phyloP scores from a whole-genome alignment of 257 asterid species.

The Mitragyna speciosa region DNA sequence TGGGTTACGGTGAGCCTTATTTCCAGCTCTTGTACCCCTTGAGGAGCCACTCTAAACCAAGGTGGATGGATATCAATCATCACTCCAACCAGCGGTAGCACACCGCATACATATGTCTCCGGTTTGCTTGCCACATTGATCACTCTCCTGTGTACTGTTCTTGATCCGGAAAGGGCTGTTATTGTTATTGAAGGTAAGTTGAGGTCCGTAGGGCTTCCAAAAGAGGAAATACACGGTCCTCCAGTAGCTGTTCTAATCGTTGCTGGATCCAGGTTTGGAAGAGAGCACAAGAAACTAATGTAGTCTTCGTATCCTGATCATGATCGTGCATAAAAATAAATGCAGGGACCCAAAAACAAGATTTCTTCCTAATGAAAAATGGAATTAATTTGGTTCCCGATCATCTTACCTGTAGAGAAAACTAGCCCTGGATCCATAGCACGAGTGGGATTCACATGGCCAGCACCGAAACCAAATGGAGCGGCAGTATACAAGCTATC shows the following conservation, averaged over 20 bases:
- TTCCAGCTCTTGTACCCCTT: constrained; percentile 51
- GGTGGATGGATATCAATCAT: constrained; percentile 51
- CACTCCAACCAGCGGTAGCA: constrained; percentile 61
- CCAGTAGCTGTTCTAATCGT: constrained; percentile 62
- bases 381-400: background rate
- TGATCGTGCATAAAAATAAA: constrained; percentile 6
- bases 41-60: constrained; percentile 64
- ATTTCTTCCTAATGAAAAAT: background rate
- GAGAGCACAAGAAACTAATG: constrained; percentile 72
- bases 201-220: constrained; percentile 61
- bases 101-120: constrained; percentile 63
- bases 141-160: constrained; percentile 50
- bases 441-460: constrained; percentile 68
- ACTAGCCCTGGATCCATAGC: constrained; percentile 79
- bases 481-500: constrained; percentile 58
- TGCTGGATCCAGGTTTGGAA: constrained; percentile 61
- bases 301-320: constrained; percentile 67
- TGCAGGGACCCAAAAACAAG: background rate
- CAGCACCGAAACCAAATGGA: constrained; percentile 84
- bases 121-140: constrained; percentile 58
- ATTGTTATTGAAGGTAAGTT: constrained; percentile 84
- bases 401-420: constrained; percentile 54
- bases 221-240: constrained; percentile 53
- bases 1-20: constrained; percentile 49
- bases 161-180: constrained; percentile 60